These are phyloP conservation scores for Hawksworthiomyces lignivorus DNA, from an alignment of 2,329 filamentous ascomycete species.

Conservation along the genomic window DNA sequence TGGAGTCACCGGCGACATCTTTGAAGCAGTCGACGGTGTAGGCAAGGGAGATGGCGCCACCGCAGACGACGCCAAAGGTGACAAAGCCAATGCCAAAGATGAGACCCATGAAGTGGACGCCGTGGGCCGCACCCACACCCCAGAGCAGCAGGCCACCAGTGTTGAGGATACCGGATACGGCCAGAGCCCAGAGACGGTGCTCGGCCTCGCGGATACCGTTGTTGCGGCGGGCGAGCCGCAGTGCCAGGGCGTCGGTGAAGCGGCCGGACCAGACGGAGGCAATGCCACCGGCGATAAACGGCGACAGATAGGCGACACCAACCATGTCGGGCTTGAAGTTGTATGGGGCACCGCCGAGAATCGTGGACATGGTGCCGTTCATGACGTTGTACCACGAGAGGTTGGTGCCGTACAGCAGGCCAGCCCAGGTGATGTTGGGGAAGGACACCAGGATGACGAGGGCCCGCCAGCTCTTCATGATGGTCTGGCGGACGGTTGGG, in stretches of 20 bases:
- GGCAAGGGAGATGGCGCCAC: conserved; percentile 49
- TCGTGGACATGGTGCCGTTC: conserved; percentile 16
- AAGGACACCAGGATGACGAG: conserved; percentile 5
- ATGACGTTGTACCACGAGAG: conserved; percentile 19
- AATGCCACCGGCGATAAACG: conserved; percentile 15
- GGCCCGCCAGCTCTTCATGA: conserved; percentile 9
- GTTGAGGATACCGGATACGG: conserved; percentile 38
- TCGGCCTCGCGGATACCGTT: conserved; percentile 38
- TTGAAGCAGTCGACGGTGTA: conserved; percentile 60
- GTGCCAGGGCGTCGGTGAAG: conserved; percentile 30
- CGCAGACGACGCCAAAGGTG: conserved; percentile 30
- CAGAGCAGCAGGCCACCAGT: conserved; percentile 39
- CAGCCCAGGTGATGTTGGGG: conserved; percentile 9
- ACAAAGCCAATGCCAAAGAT: conserved; percentile 35
- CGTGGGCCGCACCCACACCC: conserved; percentile 23
- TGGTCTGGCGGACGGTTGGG: conserved; percentile 13
- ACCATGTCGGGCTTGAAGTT: conserved; percentile 15
- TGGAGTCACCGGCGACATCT: conserved; percentile 42
- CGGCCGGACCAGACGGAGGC: conserved; percentile 12
- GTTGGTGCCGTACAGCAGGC: conserved; percentile 19
- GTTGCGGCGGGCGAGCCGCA: conserved; percentile 30
- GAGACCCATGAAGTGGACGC: conserved; percentile 16
- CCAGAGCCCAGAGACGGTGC: conserved; percentile 36
- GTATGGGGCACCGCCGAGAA: conserved; percentile 14
- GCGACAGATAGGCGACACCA: conserved; percentile 14